A percentile compares a stretch with the other conserved stretches of the same genome.
Conservation (phyloP, 2,329 filamentous ascomycete species). For the Cyphellophora europaea region DNA sequence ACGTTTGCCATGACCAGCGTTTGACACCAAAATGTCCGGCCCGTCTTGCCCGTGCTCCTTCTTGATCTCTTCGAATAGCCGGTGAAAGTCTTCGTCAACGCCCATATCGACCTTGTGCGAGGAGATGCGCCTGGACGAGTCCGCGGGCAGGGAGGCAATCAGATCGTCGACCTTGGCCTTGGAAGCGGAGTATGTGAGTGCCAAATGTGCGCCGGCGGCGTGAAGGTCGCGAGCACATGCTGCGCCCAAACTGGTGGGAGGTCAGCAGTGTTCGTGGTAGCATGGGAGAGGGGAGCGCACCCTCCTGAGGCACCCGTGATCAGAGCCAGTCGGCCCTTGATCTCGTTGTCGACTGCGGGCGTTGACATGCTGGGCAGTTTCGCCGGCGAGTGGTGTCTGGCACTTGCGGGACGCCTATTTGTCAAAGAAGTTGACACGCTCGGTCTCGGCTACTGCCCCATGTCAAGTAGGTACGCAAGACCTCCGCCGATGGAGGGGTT, state of each 20-base stretch:
- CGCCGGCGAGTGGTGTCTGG: too few relatives aligned
- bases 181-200: constrained; percentile 50
- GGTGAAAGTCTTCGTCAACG: constrained; percentile 42
- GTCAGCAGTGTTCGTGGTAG: constrained; percentile 1
- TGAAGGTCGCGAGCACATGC: constrained; percentile 50
- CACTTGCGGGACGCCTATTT: too few relatives aligned
- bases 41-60: constrained; percentile 39
- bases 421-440: too few relatives aligned
- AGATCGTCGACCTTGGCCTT: constrained; percentile 37
- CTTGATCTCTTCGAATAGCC: constrained; percentile 47
- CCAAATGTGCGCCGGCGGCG: constrained; percentile 42
- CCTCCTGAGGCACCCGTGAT: constrained; percentile 54
- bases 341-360: constrained; percentile 34
- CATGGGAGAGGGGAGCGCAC: constrained; percentile 27
- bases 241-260: constrained; percentile 44
- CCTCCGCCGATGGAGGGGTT: too few relatives aligned
- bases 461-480: too few relatives aligned
- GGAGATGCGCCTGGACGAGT: constrained; percentile 30
- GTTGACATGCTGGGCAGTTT: too few relatives aligned
- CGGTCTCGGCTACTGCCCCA: too few relatives aligned
- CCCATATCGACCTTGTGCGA: constrained; percentile 51
- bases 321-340: constrained; percentile 46
- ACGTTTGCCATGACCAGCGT: constrained; percentile 58
- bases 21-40: constrained; percentile 56
- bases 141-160: constrained; percentile 27